Evolutionary conservation across 148 eudicot genomes (phyloP).

Genomic region (Euryodendron excelsum): DNA sequence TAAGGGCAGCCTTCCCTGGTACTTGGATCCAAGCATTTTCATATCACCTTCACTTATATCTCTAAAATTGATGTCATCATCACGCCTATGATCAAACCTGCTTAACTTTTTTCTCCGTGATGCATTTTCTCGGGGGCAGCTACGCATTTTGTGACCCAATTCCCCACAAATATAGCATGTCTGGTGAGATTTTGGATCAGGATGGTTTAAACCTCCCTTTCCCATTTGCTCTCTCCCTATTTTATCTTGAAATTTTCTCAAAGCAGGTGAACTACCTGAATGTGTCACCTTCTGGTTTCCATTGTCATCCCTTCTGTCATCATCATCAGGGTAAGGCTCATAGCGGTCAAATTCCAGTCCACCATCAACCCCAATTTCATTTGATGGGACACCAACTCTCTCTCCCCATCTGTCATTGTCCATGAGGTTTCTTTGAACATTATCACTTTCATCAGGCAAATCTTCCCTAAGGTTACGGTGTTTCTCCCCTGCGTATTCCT

Average conservation of each 20-base stretch:
- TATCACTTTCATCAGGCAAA: constrained; percentile 17
- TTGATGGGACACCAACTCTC: constrained; percentile 23
- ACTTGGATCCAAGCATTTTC: constrained; percentile 10
- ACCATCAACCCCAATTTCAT: constrained; percentile 25
- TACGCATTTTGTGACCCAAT: constrained; percentile 27
- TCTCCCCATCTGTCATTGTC: constrained; percentile 51
- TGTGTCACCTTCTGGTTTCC: constrained; percentile 7
- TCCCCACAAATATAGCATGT: constrained; percentile 27
- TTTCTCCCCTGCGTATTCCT: constrained; percentile 14
- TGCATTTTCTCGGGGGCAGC: constrained; percentile 18
- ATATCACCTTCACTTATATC: constrained; percentile 10
- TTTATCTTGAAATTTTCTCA: constrained; percentile 14
- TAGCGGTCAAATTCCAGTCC: constrained; percentile 43
- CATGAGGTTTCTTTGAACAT: constrained; percentile 12
- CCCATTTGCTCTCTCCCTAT: constrained; percentile 10
- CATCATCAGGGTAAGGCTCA: constrained; percentile 39
- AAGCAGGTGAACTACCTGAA: constrained; percentile 14
- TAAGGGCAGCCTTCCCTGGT: constrained; percentile 2
- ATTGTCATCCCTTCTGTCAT: constrained; percentile 24
- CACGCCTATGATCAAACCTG: constrained; percentile 10
- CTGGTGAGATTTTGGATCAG: constrained; percentile 11
- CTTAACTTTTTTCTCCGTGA: constrained; percentile 8
- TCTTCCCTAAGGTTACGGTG: constrained; percentile 17
- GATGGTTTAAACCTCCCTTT: neutral
- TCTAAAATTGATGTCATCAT: neutral